Conservation (phyloP, 192 early-diverging fungal species). For the Backusella circina region DNA sequence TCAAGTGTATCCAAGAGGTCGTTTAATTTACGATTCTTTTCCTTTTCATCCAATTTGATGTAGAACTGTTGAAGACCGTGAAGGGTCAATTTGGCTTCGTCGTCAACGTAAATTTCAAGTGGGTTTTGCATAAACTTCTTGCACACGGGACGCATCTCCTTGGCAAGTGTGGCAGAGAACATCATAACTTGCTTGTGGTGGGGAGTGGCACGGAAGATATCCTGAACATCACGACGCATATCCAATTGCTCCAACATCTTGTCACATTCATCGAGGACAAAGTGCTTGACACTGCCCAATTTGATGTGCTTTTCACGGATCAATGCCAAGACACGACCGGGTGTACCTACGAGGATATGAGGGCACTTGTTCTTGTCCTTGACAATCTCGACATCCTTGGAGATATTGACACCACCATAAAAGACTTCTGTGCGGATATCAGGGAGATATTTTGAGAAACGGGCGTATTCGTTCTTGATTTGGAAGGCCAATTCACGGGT, state of each 20-base stretch:
- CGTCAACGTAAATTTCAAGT: conserved; percentile 96
- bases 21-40: conserved; percentile 93
- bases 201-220: conserved; percentile 91
- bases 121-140: conserved; percentile 98
- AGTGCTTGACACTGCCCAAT: conserved; percentile 87
- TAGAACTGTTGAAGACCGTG: conserved; percentile 98
- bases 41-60: conserved; percentile 75
- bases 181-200: conserved; percentile 99
- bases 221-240: conserved; percentile 96
- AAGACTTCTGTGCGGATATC: conserved; percentile 92
- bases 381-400: conserved; percentile 77
- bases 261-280: conserved; percentile 99
- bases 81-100: conserved; percentile 95
- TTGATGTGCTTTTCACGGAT: conserved; percentile 83
- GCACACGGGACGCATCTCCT: conserved; percentile 91
- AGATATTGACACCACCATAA: conserved; percentile 83
- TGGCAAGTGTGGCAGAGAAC: conserved; percentile 94
- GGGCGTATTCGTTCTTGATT: conserved; percentile 95
- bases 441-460: conserved; percentile 95
- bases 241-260: conserved; percentile 93
- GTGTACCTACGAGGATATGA: conserved; percentile 96
- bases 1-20: conserved; percentile 91
- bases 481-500: conserved; percentile 98
- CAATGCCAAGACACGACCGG: conserved; percentile 88
- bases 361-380: conserved; percentile 84